phyloP scores from a whole-genome alignment of 202 grass and related monocot genomes.

The Zizania palustris region DNA sequence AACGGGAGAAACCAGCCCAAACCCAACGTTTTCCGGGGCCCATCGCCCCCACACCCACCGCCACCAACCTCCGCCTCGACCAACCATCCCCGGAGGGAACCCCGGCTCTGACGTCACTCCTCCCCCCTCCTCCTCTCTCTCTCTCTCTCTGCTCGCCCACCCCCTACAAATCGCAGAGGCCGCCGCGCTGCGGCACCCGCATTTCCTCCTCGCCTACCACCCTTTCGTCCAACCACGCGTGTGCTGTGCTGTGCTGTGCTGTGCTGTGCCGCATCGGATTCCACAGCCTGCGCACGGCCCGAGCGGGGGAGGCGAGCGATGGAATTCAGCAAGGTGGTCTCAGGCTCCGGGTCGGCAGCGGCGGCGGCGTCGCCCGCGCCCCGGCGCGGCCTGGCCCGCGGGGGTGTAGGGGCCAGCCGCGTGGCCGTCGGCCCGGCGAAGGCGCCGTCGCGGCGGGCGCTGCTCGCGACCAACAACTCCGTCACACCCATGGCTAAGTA shows the following conservation, averaged over 20 bases:
- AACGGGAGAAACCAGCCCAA: too few relatives aligned
- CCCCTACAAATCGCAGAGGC: conserved; percentile 3
- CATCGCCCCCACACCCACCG: not conserved
- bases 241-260: too few relatives aligned
- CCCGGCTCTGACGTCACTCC: not conserved
- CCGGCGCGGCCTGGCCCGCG: not conserved
- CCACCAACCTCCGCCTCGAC: not conserved
- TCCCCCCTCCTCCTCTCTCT: not conserved
- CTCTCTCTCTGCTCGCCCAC: not conserved
- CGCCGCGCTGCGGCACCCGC: not conserved
- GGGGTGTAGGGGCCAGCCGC: conserved; percentile 1
- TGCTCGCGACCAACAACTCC: conserved; percentile 42
- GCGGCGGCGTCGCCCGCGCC: conserved; percentile 4
- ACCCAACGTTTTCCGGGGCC: not conserved
- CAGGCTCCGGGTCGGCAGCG: conserved; percentile 14
- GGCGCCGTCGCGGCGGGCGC: conserved; percentile 10
- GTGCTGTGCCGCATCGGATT: too few relatives aligned
- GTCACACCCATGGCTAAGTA: conserved; percentile 39
- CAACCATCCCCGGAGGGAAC: not conserved
- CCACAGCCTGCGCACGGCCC: too few relatives aligned
- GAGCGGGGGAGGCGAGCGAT: too few relatives aligned
- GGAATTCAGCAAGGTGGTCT: conserved; percentile 33
- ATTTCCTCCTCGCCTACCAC: not conserved
- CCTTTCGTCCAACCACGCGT: too few relatives aligned
- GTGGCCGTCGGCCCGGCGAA: conserved; percentile 18